Base-by-base conservation (phyloP, 2,329 filamentous ascomycete species). In the Akanthomyces muscarius region DNA sequence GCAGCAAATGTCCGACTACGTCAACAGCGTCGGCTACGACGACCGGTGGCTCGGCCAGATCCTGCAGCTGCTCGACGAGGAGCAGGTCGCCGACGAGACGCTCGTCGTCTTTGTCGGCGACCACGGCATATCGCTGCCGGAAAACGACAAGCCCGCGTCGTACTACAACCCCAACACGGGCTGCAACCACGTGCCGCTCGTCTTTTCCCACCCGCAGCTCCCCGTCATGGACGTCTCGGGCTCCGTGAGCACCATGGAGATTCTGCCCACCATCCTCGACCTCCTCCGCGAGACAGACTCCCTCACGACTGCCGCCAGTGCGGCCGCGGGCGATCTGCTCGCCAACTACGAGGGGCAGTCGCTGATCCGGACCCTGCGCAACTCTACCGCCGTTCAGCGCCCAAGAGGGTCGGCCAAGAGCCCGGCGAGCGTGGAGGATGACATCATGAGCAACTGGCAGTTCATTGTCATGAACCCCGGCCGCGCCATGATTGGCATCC, bases 301-400 rank as follows among this genome's bases (percentile, higher is more conserved):
- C 10, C 69, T 76, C 41, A 70, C 70, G 47, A 56, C 67, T 1
- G 65, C 67, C 25, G 70, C 70, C 18, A 66, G 63, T 21, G 48
- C 63, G 8, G 69, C 70, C 18, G 72, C 72, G 0, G 65, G 62
- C 1, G 72, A 75, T 50, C 67, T 76, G 11, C 53, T 70, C 2
- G 65, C 69, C 33, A 73, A 73, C 61, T 75, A 74, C 51, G 74
- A 75, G 54, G 74, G 74, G 4, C 72, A 75, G 55, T 75, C 73
- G 3, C 69, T 76, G 8, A 71, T 76, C 45, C 73, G 74, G 6
- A 38, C 23, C 3, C 67, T 71, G n/a, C n/a, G 30, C 7, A 28
- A 55, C 59, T 55, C 59, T 2, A 16, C 2, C 55, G 54, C 59
- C 16, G 44, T 4, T 5, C 25, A 64, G 65, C 52, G 65, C 61